phyloP scores from a whole-genome alignment of 2,329 filamentous ascomycete species.

The Leptographium galeiforme region DNA sequence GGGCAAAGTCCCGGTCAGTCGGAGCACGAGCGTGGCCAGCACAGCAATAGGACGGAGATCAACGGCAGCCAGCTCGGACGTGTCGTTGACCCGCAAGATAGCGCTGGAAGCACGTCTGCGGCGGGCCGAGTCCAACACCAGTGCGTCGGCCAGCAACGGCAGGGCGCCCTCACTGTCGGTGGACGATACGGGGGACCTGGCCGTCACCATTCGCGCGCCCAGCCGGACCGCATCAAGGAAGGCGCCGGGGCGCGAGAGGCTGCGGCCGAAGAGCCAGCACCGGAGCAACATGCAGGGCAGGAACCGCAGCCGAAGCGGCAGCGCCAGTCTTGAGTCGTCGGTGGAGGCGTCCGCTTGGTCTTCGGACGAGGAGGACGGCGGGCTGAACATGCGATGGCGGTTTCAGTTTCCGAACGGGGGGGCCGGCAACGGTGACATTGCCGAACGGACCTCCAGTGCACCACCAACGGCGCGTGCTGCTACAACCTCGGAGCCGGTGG shows the following conservation, averaged over 20 bases:
- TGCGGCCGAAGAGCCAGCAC: constrained; percentile 4
- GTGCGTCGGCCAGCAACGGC: not conserved
- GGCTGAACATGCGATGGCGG: constrained; percentile 11
- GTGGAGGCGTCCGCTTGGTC: constrained; percentile 12
- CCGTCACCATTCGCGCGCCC: constrained; percentile 9
- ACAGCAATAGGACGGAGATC: constrained; percentile 17
- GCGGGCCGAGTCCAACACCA: constrained; percentile 6
- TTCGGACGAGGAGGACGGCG: constrained; percentile 17
- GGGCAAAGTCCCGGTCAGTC: constrained; percentile 60
- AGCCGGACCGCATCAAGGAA: constrained; percentile 13
- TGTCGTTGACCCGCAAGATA: constrained; percentile 7
- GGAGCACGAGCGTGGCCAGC: constrained; percentile 45
- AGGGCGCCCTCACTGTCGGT: constrained; percentile 1
- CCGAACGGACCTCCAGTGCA: no score
- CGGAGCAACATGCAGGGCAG: not conserved
- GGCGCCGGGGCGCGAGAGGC: constrained; percentile 1
- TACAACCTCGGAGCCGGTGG: not conserved
- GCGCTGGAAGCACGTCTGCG: constrained; percentile 8
- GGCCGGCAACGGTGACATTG: no score
- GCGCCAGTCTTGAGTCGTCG: constrained; percentile 9
- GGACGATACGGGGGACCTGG: constrained; percentile 14
- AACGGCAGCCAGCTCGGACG: constrained; percentile 4
- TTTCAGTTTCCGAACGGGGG: not conserved
- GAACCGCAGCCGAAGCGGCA: constrained; percentile 8
- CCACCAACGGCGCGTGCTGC: no score